Base-by-base conservation (phyloP, 1,139 yeast species). In the Sugiyamaella castrensis region DNA sequence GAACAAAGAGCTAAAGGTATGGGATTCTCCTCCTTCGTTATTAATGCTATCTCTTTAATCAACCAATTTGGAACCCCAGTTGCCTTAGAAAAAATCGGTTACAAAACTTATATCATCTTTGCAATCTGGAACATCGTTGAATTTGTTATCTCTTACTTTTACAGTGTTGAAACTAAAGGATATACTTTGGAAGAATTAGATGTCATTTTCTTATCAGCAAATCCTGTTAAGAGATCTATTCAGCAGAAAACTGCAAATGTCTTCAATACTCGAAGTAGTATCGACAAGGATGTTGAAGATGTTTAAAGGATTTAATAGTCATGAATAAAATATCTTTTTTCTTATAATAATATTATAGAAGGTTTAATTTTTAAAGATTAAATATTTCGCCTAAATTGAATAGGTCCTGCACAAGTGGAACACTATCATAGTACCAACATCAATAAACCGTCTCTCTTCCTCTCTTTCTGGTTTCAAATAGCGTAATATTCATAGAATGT, bases 71-170 rank as follows among this genome's bases (percentile, higher is more conserved):
- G 77, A 40, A 76, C 77, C 55, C 79, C 83, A 4, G 71, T 80
- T 56, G 84, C 83, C 30, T 71, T 80, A 77, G 76, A 73, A 51
- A 75, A 76, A 33, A 77, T 80, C 56, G 72, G 72, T 36, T 80
- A 82, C 47, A 52, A 49, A 40, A 44, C 35, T 24, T 53, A 53
- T 45, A 36, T 53, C 19, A 45, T 80, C 9, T 79, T 64, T 56
- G 52, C 55, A 12, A 51, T 59, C 27, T 59, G 63, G 58, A 50
- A 54, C 40, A 47, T 53, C 28, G 37, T 52, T 43, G 48, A 55
- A 33, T 53, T 51, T 31, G 47, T 35, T 11, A 40, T 68, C 34
- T 65, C 73, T 35, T 75, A 67, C 58, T 63, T 73, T 51, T 65
- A 72, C 45, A 71, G 69, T 53, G 76, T 74, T 4, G 79, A 74